These are phyloP conservation scores for Fragaria nilgerrensis DNA, from an alignment of 306 rosid species.

Conservation along the genomic window DNA sequence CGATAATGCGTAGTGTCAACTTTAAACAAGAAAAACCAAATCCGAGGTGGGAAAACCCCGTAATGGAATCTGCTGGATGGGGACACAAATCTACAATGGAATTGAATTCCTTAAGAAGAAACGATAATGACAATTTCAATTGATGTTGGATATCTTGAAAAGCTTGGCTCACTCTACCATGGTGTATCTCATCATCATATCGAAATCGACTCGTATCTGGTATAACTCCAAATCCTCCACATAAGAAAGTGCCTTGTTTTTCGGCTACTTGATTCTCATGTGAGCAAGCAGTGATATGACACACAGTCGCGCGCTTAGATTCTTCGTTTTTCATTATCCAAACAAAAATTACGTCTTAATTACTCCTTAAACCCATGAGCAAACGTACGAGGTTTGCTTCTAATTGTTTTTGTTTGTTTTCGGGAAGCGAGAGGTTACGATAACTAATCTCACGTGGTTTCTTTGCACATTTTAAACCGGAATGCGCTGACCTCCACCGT, in stretches of 20 bases:
- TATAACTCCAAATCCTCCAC: background rate
- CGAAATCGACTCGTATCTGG: background rate
- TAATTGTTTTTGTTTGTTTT: background rate
- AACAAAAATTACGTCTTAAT: conserved; percentile 14
- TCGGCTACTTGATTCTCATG: conserved; percentile 40
- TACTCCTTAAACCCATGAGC: conserved; percentile 27
- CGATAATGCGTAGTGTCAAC: background rate
- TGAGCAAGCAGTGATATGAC: conserved; percentile 26
- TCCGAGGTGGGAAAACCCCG: background rate
- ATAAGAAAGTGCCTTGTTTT: background rate
- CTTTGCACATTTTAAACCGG: background rate
- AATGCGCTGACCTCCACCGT: background rate
- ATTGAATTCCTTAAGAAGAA: conserved; percentile 1
- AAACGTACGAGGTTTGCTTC: conserved; percentile 46
- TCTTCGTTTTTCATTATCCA: conserved; percentile 21
- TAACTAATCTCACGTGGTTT: background rate
- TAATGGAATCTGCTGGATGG: conserved; percentile 6
- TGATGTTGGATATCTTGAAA: background rate
- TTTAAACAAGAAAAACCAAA: background rate
- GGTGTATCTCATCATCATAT: background rate
- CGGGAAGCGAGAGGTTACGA: conserved; percentile 7
- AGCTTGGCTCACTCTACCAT: background rate
- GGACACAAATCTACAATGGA: conserved; percentile 8
- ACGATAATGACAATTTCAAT: conserved; percentile 8
- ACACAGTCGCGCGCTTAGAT: conserved; percentile 12